Percentiles rank a stretch among this genome's conserved stretches.
Conservation (phyloP, 1,284 basidiomycete genomes). For the Melanopsichium pennsylvanicum region DNA sequence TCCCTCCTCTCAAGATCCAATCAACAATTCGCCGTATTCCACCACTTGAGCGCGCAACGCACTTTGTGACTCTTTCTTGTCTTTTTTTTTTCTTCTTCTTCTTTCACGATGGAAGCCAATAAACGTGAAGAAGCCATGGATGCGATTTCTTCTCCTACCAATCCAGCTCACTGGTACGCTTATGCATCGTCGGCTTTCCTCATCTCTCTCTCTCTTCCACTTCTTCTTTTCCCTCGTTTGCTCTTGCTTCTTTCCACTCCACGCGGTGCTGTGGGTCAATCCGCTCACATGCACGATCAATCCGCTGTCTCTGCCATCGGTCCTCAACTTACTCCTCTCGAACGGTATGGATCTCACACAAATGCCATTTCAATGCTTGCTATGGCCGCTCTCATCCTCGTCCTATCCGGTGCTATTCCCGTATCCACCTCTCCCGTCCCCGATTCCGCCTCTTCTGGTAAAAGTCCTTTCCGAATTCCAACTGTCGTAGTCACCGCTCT, state of each 20-base stretch:
- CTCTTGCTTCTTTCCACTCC: conserved; percentile 43
- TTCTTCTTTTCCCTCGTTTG: conserved; percentile 39
- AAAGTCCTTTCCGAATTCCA: conserved; percentile 37
- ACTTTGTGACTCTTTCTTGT: no score
- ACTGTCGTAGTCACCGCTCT: conserved; percentile 34
- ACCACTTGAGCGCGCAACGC: no score
- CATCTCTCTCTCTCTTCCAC: conserved; percentile 32
- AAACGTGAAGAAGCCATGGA: conserved; percentile 21
- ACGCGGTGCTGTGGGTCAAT: conserved; percentile 37
- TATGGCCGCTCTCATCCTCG: conserved; percentile 26
- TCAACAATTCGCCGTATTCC: no score
- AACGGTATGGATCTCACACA: conserved; percentile 31
- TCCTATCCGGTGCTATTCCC: conserved; percentile 42
- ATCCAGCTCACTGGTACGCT: conserved; percentile 49
- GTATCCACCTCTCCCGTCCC: conserved; percentile 39
- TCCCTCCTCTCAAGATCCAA: no score
- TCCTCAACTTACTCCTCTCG: conserved; percentile 42
- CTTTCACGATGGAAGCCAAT: conserved; percentile 15
- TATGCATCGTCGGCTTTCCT: conserved; percentile 40
- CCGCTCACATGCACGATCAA: conserved; percentile 5
- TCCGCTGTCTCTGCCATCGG: conserved; percentile 31
- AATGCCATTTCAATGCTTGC: conserved; percentile 42
- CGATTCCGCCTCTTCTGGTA: conserved; percentile 23
- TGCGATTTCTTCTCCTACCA: conserved; percentile 35
- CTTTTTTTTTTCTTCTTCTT: no score